Evolutionary conservation across 2,329 filamentous ascomycete species (phyloP), one percentile per base, ranked within the genome.

Genomic region (Neonectria neomacrospora): DNA sequence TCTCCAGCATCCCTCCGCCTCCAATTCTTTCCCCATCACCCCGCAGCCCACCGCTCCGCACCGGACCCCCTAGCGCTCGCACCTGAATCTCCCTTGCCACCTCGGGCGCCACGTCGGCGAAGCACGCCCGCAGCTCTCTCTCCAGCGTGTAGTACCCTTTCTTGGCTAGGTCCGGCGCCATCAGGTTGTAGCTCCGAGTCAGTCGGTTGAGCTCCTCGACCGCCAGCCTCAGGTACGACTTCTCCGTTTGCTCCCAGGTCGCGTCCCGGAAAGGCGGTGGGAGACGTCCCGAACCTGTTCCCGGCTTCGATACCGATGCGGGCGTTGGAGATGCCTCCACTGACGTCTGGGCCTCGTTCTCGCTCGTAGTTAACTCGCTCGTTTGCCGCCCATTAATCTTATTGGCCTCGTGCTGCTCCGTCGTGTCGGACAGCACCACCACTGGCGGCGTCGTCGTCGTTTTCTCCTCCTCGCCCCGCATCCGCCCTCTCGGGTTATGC

Each of bases 121-220:
- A 98, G 76, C 94, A 97, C 3, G 87, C 83, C 30, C 84, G 85
- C 16, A 98, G 83, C 79, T 99, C 96, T 52, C 95, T 88, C 47
- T 94, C 88, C 8, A 98, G 86, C 2, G 85, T 90, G 74, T 93
- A 94, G 77, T 98, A 98, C 0, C 95, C 93, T 77, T 97, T 97
- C 79, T 96, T 96, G 2, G 95, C 94, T 2, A 97, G 84, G 58
- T 93, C 90, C 0, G 96, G 96, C 0, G 96, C 95, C 89, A 97
- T 95, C 3, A 98, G 86, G 72, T 98, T 98, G 82, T 99, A 99
- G 14, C 92, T 92, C 26, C 96, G 88, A 8, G 93, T 91, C 52
- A 96, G 83, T 30, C 80, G 78, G 78, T 98, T 98, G 59, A 98
- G 87, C 60, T 92, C 88, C 50, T 86, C 85, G 67, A 99, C 86